These are phyloP conservation scores for Firmiana major DNA, from an alignment of 345 rosid species.

Conservation along the genomic window DNA sequence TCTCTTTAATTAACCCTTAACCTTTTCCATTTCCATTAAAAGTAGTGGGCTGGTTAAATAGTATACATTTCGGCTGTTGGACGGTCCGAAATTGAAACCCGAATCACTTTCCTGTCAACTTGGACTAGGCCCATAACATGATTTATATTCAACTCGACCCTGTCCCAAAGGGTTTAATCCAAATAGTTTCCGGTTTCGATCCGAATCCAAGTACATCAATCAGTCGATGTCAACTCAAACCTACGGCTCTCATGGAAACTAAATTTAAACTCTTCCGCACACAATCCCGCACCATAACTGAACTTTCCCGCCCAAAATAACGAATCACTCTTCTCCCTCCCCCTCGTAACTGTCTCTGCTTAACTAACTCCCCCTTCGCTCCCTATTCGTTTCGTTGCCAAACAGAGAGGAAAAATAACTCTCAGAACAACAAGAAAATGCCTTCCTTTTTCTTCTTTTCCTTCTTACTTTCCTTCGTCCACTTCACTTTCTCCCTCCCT, in stretches of 20 bases:
- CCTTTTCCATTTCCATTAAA: too few relatives aligned
- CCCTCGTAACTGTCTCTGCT: not conserved
- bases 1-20: too few relatives aligned
- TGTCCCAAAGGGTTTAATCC: not conserved
- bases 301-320: slow-evolving; percentile 5
- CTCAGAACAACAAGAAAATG: not conserved
- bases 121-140: too few relatives aligned
- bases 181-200: not conserved
- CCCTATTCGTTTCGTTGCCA: not conserved
- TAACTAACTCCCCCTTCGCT: not conserved
- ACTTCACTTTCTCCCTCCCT: slow-evolving; percentile 22
- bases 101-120: too few relatives aligned
- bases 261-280: not conserved
- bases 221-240: not conserved
- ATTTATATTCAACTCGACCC: too few relatives aligned
- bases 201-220: not conserved
- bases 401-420: not conserved
- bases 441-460: slow-evolving; percentile 21
- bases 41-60: too few relatives aligned
- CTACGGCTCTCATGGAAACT: not conserved
- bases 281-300: not conserved
- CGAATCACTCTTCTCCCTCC: not conserved
- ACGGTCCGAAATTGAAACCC: too few relatives aligned
- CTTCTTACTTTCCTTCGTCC: slow-evolving; percentile 23
- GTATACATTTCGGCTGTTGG: too few relatives aligned